A percentile compares a stretch with the other conserved stretches of the same genome.
These are phyloP conservation scores for Kokia cookei DNA, from an alignment of 441 rosid genomes.

Conservation along the genomic window DNA sequence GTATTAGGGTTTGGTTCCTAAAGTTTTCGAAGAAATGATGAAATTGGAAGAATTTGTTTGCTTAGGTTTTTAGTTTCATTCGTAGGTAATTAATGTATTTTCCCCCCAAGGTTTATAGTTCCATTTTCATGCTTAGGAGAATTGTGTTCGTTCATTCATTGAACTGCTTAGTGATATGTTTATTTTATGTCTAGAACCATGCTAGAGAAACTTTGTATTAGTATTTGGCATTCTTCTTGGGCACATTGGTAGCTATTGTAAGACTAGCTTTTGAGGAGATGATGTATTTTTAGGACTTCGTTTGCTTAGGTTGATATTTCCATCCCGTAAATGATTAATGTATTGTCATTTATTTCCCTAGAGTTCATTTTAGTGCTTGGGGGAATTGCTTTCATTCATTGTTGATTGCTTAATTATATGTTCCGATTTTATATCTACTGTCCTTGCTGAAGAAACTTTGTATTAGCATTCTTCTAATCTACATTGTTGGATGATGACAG, in stretches of 20 bases:
- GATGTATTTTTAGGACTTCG: neutral
- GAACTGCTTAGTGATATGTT: neutral
- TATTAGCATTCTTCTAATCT: slow-evolving; percentile 5
- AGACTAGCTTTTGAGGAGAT: slow-evolving; percentile 7
- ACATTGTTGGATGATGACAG: slow-evolving; percentile 25
- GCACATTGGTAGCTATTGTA: slow-evolving; percentile 60
- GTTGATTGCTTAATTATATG: neutral
- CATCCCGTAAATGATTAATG: neutral
- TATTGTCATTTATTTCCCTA: neutral
- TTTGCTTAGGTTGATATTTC: neutral
- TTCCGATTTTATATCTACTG: neutral
- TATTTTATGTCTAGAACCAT: neutral
- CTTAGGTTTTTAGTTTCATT: neutral
- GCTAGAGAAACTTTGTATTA: neutral
- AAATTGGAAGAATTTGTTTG: neutral
- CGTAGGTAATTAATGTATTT: neutral
- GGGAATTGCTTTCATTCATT: neutral
- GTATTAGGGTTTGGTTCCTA: neutral
- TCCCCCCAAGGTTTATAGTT: neutral
- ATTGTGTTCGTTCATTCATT: neutral
- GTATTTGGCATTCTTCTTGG: slow-evolving; percentile 8
- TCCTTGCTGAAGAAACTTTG: neutral
- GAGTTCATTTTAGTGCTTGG: neutral
- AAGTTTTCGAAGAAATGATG: neutral
- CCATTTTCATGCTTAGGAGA: neutral